Conservation (phyloP, 1,284 basidiomycete genomes). For the Ceratobasidium sp. region DNA sequence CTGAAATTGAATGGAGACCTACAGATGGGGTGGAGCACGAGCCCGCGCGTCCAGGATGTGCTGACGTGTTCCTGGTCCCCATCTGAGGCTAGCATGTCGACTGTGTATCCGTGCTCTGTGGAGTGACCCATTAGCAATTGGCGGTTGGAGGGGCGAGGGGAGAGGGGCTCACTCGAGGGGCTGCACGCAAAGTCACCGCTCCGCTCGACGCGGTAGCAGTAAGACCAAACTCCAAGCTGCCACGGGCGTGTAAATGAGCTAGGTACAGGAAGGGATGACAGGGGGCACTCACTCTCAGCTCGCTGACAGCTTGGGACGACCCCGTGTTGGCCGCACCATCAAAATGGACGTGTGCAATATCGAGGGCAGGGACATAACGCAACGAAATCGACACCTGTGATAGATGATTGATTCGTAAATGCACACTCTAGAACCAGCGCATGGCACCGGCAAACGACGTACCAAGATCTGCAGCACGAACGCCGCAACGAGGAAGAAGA, state of each 20-base stretch:
- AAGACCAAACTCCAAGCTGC: conserved; percentile 70
- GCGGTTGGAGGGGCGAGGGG: background rate
- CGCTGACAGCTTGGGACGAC: conserved; percentile 26
- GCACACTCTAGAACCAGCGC: background rate
- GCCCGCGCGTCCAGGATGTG: conserved; percentile 74
- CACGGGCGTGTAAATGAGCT: background rate
- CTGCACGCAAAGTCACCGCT: conserved; percentile 43
- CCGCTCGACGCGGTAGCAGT: conserved; percentile 3
- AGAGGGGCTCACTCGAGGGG: conserved; percentile 54
- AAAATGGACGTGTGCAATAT: conserved; percentile 30
- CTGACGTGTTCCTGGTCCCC: conserved; percentile 54
- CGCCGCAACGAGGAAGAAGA: conserved; percentile 39
- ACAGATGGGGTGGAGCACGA: conserved; percentile 79
- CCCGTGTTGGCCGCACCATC: conserved; percentile 14
- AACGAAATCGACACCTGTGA: conserved; percentile 31
- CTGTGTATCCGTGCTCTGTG: conserved; percentile 62
- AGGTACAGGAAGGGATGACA: background rate
- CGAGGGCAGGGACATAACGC: conserved; percentile 41
- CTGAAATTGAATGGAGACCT: conserved; percentile 50
- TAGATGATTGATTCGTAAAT: background rate
- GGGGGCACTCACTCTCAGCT: conserved; percentile 14
- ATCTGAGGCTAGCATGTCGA: conserved; percentile 50
- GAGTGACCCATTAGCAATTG: background rate
- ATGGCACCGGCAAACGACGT: background rate
- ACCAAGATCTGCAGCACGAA: conserved; percentile 37